These are phyloP conservation scores for Ambrosiella beaveri DNA, from an alignment of 2,329 filamentous ascomycete species.

Conservation along the genomic window DNA sequence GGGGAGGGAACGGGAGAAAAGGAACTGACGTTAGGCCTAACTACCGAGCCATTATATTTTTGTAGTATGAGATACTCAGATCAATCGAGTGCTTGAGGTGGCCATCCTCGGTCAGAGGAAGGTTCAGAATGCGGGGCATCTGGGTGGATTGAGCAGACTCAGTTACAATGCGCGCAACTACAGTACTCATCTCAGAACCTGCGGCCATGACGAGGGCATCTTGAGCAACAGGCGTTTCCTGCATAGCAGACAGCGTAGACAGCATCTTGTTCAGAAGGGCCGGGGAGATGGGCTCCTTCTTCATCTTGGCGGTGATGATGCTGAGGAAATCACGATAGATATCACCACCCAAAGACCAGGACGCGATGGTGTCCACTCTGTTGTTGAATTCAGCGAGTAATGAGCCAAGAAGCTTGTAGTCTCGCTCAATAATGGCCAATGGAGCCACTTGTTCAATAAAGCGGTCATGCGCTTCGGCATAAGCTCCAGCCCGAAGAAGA, in stretches of 20 bases:
- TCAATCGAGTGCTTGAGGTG: conserved; percentile 53
- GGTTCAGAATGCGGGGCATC: conserved; percentile 30
- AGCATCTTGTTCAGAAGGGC: conserved; percentile 39
- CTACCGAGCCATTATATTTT: conserved; percentile 36
- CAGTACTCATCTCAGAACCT: conserved; percentile 63
- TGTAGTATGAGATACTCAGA: conserved; percentile 52
- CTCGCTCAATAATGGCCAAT: conserved; percentile 60
- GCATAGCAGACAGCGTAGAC: conserved; percentile 37
- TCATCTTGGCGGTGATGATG: conserved; percentile 28
- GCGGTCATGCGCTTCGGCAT: conserved; percentile 67
- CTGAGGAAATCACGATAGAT: conserved; percentile 52
- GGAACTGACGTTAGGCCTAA: too few species aligned
- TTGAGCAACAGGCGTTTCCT: conserved; percentile 23
- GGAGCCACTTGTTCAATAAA: conserved; percentile 71
- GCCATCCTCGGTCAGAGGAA: conserved; percentile 57
- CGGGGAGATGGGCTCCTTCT: conserved; percentile 24
- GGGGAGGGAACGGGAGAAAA: background rate
- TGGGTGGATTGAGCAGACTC: conserved; percentile 28
- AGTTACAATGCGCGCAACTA: conserved; percentile 50
- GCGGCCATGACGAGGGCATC: conserved; percentile 47
- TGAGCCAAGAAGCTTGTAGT: conserved; percentile 51
- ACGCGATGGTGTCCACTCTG: conserved; percentile 42
- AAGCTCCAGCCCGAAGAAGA: conserved; percentile 60
- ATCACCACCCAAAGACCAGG: conserved; percentile 65
- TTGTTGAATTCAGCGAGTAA: conserved; percentile 57